A percentile compares a stretch with the other conserved stretches of the same genome.
phyloP scores from a whole-genome alignment of 2,329 filamentous ascomycete genomes.

The Beauveria bassiana region DNA sequence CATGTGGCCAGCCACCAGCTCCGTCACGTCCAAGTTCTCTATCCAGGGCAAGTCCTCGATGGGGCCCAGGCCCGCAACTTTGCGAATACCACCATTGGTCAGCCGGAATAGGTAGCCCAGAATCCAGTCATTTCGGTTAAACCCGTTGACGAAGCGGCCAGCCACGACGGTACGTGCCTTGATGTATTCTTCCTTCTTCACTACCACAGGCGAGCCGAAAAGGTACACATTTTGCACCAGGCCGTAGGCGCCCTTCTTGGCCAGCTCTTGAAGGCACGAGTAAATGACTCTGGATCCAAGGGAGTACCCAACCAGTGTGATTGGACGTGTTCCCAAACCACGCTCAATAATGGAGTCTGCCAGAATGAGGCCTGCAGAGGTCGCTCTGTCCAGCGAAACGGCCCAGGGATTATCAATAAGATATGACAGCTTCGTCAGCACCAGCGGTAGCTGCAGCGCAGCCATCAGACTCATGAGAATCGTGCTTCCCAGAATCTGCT shows the following conservation, averaged over 20 bases:
- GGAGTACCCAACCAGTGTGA: slow-evolving; percentile 92
- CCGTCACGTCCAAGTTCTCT: slow-evolving; percentile 84
- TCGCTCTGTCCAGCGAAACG: slow-evolving; percentile 88
- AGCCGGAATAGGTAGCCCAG: slow-evolving; percentile 91
- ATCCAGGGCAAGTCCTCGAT: slow-evolving; percentile 70
- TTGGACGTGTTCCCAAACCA: slow-evolving; percentile 81
- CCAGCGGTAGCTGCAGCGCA: slow-evolving; percentile 82
- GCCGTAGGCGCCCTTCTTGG: slow-evolving; percentile 74
- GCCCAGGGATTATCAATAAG: slow-evolving; percentile 98
- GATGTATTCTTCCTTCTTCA: slow-evolving; percentile 83
- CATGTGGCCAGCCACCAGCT: slow-evolving; percentile 87
- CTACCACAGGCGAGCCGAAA: slow-evolving; percentile 86
- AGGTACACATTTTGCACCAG: slow-evolving; percentile 92
- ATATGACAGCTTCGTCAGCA: slow-evolving; percentile 89
- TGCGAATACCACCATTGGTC: slow-evolving; percentile 84
- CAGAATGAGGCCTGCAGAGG: slow-evolving; percentile 80
- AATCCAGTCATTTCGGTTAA: slow-evolving; percentile 95
- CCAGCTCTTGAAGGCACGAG: slow-evolving; percentile 79
- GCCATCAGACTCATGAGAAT: slow-evolving; percentile 87
- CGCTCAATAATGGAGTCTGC: slow-evolving; percentile 90
- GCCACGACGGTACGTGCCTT: slow-evolving; percentile 75
- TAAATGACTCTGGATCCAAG: slow-evolving; percentile 89
- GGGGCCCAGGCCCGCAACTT: slow-evolving; percentile 73
- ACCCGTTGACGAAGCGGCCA: slow-evolving; percentile 92
- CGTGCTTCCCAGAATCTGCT: slow-evolving; percentile 88